Evolutionary conservation across 441 rosid genomes (phyloP).

Genomic region (Erodium moschatum): DNA sequence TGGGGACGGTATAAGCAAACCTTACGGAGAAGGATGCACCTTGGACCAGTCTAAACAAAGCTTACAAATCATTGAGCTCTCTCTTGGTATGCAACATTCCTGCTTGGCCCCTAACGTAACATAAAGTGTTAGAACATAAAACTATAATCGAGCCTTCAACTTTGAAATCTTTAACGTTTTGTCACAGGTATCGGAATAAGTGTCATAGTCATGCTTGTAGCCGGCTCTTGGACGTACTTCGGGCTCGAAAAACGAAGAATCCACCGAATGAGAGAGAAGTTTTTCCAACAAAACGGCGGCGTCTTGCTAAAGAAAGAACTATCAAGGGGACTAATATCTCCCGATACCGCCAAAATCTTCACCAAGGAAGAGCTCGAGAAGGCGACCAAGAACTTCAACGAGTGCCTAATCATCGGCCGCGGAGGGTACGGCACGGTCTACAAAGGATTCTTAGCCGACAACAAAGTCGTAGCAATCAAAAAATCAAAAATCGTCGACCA

Average conservation of each 20-base stretch:
- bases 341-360: slow-evolving; percentile 31
- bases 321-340: slow-evolving; percentile 19
- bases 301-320: slow-evolving; percentile 27
- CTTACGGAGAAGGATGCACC: slow-evolving; percentile 7
- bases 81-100: not conserved
- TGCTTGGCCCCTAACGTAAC: too few relatives aligned
- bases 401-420: slow-evolving; percentile 28
- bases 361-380: slow-evolving; percentile 29
- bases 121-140: too few relatives aligned
- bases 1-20: slow-evolving; percentile 4
- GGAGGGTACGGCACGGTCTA: slow-evolving; percentile 42
- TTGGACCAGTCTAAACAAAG: not conserved
- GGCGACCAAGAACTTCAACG: slow-evolving; percentile 34
- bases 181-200: slow-evolving; percentile 21
- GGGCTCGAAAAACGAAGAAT: slow-evolving; percentile 20
- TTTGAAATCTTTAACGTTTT: not conserved
- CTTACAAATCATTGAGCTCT: not conserved
- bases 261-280: slow-evolving; percentile 19
- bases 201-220: slow-evolving; percentile 14
- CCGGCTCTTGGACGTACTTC: slow-evolving; percentile 18
- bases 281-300: slow-evolving; percentile 35
- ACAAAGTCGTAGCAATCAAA: slow-evolving; percentile 29
- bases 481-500: slow-evolving; percentile 20
- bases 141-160: too few relatives aligned
- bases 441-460: slow-evolving; percentile 26